Evolutionary conservation across 441 rosid species (phyloP).

Genomic region (Syzygium malaccense): DNA sequence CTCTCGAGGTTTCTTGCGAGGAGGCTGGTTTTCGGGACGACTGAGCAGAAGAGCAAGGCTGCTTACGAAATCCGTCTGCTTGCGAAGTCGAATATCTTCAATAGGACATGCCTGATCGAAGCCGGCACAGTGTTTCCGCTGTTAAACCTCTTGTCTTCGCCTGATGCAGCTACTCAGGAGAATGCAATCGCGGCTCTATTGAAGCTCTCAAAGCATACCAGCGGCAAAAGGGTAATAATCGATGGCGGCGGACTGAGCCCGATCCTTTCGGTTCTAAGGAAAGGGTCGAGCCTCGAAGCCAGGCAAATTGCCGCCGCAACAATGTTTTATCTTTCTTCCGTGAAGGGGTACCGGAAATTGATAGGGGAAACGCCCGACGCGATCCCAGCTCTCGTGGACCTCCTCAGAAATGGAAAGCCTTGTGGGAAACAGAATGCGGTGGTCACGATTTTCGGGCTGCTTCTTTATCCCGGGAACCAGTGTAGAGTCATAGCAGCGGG

Average conservation of each 20-base stretch:
- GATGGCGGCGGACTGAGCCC: conserved; percentile 46
- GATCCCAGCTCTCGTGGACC: conserved; percentile 43
- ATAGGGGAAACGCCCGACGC: conserved; percentile 55
- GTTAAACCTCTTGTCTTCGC: conserved; percentile 29
- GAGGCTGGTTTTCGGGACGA: conserved; percentile 42
- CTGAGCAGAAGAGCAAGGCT: conserved; percentile 50
- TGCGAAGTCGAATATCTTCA: conserved; percentile 49
- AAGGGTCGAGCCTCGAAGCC: conserved; percentile 50
- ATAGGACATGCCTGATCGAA: conserved; percentile 48
- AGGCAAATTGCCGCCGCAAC: conserved; percentile 63
- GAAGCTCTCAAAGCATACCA: conserved; percentile 57
- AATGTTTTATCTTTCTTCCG: conserved; percentile 63
- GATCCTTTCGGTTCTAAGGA: conserved; percentile 40
- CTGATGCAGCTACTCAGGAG: conserved; percentile 32
- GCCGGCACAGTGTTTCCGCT: conserved; percentile 52
- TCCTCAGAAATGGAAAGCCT: conserved; percentile 38
- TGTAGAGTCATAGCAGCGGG: conserved; percentile 47
- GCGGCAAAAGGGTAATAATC: conserved; percentile 41
- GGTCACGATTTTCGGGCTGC: conserved; percentile 46
- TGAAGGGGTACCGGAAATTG: conserved; percentile 35
- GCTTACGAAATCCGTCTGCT: conserved; percentile 61
- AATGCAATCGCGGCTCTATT: conserved; percentile 52
- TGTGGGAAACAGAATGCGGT: conserved; percentile 64
- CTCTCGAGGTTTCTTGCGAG: conserved; percentile 43
- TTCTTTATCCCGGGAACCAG: conserved; percentile 33